Conservation (phyloP, 176 grass and related monocot genomes). For the Rhynchospora breviuscula region DNA sequence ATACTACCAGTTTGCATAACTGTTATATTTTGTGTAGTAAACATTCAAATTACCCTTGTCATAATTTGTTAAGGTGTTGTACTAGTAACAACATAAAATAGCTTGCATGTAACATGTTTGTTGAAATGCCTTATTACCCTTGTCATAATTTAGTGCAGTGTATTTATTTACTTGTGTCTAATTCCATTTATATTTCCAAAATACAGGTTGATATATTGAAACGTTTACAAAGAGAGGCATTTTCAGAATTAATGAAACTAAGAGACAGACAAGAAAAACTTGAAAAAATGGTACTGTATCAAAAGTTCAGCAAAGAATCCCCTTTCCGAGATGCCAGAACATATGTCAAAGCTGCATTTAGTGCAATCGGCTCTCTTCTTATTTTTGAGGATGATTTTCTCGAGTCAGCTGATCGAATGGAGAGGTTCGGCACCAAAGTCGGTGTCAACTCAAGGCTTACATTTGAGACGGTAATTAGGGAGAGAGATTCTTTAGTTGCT, state of each 20-base stretch:
- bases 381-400: constrained; percentile 21
- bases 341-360: constrained; percentile 28
- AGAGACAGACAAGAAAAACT: constrained; percentile 33
- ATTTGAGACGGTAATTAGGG: constrained; percentile 26
- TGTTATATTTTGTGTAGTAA: neutral
- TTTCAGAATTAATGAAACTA: constrained; percentile 43
- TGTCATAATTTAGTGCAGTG: neutral
- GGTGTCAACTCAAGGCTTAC: constrained; percentile 27
- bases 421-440: constrained; percentile 19
- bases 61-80: neutral
- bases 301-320: constrained; percentile 12
- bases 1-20: too few species aligned
- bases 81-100: neutral
- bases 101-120: neutral
- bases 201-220: constrained; percentile 39
- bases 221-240: constrained; percentile 33
- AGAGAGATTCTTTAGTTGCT: constrained; percentile 33
- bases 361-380: constrained; percentile 19
- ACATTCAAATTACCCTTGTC: neutral
- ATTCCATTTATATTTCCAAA: neutral
- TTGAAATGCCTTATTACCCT: neutral
- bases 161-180: neutral
- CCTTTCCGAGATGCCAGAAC: constrained; percentile 14
- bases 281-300: constrained; percentile 21
- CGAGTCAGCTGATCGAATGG: constrained; percentile 8